These are phyloP conservation scores for Ilex asprella DNA, from an alignment of 257 asterid genomes.

Conservation along the genomic window DNA sequence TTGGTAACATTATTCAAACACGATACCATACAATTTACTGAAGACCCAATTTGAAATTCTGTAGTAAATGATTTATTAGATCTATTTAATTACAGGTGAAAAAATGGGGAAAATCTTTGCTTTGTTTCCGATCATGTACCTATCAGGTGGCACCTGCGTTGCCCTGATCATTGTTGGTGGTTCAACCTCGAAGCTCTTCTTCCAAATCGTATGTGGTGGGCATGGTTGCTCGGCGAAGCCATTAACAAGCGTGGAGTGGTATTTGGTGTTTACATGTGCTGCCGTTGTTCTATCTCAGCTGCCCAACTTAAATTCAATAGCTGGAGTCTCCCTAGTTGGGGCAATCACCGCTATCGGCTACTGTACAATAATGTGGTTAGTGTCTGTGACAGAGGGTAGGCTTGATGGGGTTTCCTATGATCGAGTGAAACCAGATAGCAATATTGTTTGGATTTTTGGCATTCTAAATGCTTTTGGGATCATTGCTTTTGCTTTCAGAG, in stretches of 20 bases:
- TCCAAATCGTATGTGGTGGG: slow-evolving; percentile 33
- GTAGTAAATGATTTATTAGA: no score
- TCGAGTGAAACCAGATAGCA: slow-evolving; percentile 31
- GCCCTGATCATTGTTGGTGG: slow-evolving; percentile 78
- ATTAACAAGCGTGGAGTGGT: slow-evolving; percentile 56
- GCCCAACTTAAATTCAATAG: slow-evolving; percentile 82
- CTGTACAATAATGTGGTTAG: slow-evolving; percentile 64
- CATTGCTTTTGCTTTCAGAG: slow-evolving; percentile 80
- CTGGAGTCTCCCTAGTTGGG: slow-evolving; percentile 68
- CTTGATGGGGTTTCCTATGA: slow-evolving; percentile 42
- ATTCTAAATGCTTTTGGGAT: slow-evolving; percentile 73
- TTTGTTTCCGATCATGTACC: slow-evolving; percentile 68
- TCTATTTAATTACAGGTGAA: slow-evolving; percentile 35
- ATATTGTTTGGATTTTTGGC: slow-evolving; percentile 36
- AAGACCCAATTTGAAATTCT: no score
- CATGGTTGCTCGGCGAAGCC: slow-evolving; percentile 21
- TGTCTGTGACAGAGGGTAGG: slow-evolving; percentile 48
- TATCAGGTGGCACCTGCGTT: slow-evolving; percentile 91
- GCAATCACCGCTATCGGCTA: slow-evolving; percentile 67
- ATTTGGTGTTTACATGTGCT: slow-evolving; percentile 47
- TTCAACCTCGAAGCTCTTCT: slow-evolving; percentile 56
- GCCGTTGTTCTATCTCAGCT: slow-evolving; percentile 68
- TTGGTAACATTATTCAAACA: slow-evolving; percentile 33
- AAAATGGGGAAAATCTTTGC: slow-evolving; percentile 58
- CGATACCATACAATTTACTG: no score